Evolutionary conservation across 768 basidiomycete genomes (phyloP).

Genomic region (Pisolithus tinctorius): DNA sequence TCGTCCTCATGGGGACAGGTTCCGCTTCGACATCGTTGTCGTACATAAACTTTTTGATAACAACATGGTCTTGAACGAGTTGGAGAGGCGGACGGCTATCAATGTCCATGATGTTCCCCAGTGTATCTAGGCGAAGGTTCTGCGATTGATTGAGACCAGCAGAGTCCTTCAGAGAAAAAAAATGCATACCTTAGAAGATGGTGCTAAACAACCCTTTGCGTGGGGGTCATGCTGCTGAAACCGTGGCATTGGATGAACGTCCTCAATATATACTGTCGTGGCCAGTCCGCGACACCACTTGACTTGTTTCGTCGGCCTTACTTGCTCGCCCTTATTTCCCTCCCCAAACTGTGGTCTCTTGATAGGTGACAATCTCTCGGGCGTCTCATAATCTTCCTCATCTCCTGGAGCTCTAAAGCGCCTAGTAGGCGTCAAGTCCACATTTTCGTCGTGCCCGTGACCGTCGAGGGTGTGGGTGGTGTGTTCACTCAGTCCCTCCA

Average conservation of each 20-base stretch:
- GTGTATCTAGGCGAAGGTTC: slow-evolving; percentile 56
- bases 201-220: slow-evolving; percentile 62
- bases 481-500: slow-evolving; percentile 21
- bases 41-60: slow-evolving; percentile 76
- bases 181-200: slow-evolving; percentile 55
- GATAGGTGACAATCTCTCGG: slow-evolving; percentile 36
- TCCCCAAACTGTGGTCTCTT: slow-evolving; percentile 34
- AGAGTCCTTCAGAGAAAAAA: background rate
- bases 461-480: slow-evolving; percentile 2
- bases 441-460: slow-evolving; percentile 19
- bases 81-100: slow-evolving; percentile 46
- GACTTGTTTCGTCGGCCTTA: slow-evolving; percentile 46
- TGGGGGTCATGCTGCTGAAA: slow-evolving; percentile 32
- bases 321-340: slow-evolving; percentile 25
- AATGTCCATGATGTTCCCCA: slow-evolving; percentile 64
- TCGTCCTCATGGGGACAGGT: slow-evolving; percentile 36
- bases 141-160: slow-evolving; percentile 21
- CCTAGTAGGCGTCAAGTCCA: slow-evolving; percentile 18
- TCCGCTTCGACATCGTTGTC: slow-evolving; percentile 54
- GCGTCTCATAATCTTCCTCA: slow-evolving; percentile 74
- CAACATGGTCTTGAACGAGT: slow-evolving; percentile 56
- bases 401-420: slow-evolving; percentile 72
- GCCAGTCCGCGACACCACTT: slow-evolving; percentile 73
- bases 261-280: slow-evolving; percentile 55
- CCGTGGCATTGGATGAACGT: slow-evolving; percentile 48